These are phyloP conservation scores for Cercospora nicotianae DNA, from an alignment of 2,329 filamentous ascomycete genomes.

Conservation along the genomic window DNA sequence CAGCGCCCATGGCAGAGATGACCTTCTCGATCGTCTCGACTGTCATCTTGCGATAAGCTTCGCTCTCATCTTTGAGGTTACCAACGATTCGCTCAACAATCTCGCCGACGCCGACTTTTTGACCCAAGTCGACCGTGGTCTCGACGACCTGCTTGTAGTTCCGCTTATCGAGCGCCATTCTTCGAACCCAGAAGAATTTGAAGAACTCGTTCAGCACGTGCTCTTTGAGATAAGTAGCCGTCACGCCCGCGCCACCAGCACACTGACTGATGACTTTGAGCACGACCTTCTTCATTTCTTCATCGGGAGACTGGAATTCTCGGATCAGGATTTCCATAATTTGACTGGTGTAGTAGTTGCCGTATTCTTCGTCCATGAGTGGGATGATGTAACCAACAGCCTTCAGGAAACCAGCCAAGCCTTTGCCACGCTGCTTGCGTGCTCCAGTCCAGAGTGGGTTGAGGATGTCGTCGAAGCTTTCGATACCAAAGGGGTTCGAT, in stretches of 20 bases:
- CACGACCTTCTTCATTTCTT: constrained; percentile 99
- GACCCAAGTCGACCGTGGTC: constrained; percentile 92
- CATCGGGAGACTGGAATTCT: constrained; percentile 94
- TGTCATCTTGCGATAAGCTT: constrained; percentile 98
- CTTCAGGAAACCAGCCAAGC: constrained; percentile 92
- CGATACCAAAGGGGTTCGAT: constrained; percentile 96
- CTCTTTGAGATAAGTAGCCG: constrained; percentile 90
- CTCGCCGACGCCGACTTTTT: constrained; percentile 96
- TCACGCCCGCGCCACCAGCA: constrained; percentile 90
- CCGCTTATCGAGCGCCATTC: constrained; percentile 95
- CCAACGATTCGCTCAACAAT: constrained; percentile 90
- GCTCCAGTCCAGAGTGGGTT: constrained; percentile 97
- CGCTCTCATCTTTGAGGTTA: constrained; percentile 97
- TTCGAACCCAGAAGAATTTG: constrained; percentile 96
- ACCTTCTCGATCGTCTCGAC: constrained; percentile 97
- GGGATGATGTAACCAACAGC: constrained; percentile 98
- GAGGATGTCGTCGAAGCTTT: constrained; percentile 96
- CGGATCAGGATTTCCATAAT: constrained; percentile 98
- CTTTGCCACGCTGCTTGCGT: constrained; percentile 93
- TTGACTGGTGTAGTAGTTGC: constrained; percentile 97
- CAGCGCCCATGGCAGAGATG: constrained; percentile 86
- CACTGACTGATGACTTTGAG: constrained; percentile 97
- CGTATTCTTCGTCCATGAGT: constrained; percentile 98
- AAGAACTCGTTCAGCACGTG: constrained; percentile 95
- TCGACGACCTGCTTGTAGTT: constrained; percentile 98